phyloP scores from a whole-genome alignment of 352 stramenopile genomes.

The Thalassiosira exigua region DNA sequence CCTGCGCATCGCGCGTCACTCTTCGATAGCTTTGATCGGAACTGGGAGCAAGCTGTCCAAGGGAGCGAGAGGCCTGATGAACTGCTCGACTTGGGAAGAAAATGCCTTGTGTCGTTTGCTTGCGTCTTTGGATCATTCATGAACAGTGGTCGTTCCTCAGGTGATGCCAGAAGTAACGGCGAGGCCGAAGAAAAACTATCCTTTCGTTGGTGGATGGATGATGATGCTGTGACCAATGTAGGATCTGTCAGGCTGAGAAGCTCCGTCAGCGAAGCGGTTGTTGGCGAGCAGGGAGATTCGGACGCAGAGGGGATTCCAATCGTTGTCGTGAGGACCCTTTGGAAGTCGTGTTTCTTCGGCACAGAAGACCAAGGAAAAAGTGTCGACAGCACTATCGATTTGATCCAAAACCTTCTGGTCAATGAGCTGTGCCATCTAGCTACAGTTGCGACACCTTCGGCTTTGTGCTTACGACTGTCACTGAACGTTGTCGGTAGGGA shows the following conservation, averaged over 20 bases:
- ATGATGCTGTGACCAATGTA: slow-evolving; percentile 22
- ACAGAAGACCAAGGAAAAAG: slow-evolving; percentile 16
- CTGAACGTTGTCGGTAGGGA: slow-evolving; percentile 51
- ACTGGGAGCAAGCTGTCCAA: slow-evolving; percentile 45
- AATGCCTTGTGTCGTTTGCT: slow-evolving; percentile 57
- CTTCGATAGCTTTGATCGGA: slow-evolving; percentile 65
- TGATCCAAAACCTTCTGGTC: slow-evolving; percentile 43
- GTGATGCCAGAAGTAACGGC: slow-evolving; percentile 21
- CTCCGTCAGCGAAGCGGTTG: background rate
- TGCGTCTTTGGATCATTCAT: slow-evolving; percentile 49
- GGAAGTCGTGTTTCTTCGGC: slow-evolving; percentile 53
- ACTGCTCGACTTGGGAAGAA: slow-evolving; percentile 38
- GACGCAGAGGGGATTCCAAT: slow-evolving; percentile 47
- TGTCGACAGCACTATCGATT: slow-evolving; percentile 30
- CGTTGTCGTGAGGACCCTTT: slow-evolving; percentile 42
- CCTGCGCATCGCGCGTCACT: slow-evolving; percentile 27
- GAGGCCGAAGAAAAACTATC: slow-evolving; percentile 4
- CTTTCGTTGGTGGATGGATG: slow-evolving; percentile 52
- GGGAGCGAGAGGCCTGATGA: slow-evolving; percentile 9
- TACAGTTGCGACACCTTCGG: slow-evolving; percentile 16
- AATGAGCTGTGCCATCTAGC: slow-evolving; percentile 54
- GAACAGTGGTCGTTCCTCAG: too few relatives aligned
- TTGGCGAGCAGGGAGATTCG: slow-evolving; percentile 16
- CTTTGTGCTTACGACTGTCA: slow-evolving; percentile 46
- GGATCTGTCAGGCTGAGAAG: background rate